Evolutionary conservation across 2,329 filamentous ascomycete species (phyloP).

Genomic region (Arthroderma sp.): DNA sequence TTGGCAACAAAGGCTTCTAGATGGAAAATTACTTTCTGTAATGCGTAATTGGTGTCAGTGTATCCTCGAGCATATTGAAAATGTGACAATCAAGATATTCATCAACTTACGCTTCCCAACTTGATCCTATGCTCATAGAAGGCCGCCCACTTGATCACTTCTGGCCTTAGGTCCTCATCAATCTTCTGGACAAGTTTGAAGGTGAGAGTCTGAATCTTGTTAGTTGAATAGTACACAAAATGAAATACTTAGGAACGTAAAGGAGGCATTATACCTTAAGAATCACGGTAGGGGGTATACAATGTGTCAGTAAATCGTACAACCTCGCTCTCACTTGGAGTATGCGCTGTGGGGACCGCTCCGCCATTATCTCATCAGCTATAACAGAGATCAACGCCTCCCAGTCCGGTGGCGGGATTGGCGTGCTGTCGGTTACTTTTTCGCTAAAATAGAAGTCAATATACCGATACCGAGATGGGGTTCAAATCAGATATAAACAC

Average conservation of each 20-base stretch:
- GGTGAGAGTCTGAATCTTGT: constrained; percentile 53
- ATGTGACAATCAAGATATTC: not conserved
- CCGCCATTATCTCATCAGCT: constrained; percentile 83
- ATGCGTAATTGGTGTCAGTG: not conserved
- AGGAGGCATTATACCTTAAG: constrained; percentile 47
- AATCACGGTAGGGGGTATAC: constrained; percentile 88
- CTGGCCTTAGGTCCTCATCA: constrained; percentile 77
- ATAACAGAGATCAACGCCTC: constrained; percentile 80
- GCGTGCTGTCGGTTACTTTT: constrained; percentile 72
- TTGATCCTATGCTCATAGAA: constrained; percentile 95
- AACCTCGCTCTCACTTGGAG: constrained; percentile 80
- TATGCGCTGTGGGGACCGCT: constrained; percentile 81
- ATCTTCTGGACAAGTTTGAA: constrained; percentile 83
- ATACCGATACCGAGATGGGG: not conserved
- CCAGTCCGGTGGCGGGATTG: constrained; percentile 93
- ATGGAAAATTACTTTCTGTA: constrained; percentile 85
- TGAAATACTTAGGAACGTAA: not conserved
- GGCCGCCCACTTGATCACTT: constrained; percentile 89
- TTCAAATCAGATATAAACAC: not conserved
- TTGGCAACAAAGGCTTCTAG: constrained; percentile 96
- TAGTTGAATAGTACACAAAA: not conserved
- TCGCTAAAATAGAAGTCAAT: constrained; percentile 45
- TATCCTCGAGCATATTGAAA: not conserved
- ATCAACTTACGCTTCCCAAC: constrained; percentile 50
- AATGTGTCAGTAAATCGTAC: constrained; percentile 95